Evolutionary conservation across 306 rosid species (phyloP).

Genomic region (Corylus avellana): DNA sequence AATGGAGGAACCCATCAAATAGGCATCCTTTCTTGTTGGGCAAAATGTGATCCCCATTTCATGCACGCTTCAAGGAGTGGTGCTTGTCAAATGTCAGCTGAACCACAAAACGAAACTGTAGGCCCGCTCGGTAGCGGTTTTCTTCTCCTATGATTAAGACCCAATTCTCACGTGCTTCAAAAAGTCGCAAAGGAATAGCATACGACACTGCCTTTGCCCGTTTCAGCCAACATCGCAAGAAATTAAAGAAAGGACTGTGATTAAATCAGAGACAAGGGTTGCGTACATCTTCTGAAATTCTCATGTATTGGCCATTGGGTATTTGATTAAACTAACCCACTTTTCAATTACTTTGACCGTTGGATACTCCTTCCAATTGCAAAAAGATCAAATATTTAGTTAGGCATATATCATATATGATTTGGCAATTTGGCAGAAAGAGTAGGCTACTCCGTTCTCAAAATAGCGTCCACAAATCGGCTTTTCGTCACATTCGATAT

Average conservation of each 20-base stretch:
- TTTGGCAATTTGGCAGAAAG: slow-evolving; percentile 30
- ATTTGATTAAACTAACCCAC: not conserved
- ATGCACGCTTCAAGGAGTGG: not conserved
- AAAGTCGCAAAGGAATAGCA: not conserved
- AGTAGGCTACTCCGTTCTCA: slow-evolving; percentile 14
- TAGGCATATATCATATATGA: too few relatives aligned
- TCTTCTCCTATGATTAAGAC: not conserved
- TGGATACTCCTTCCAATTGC: not conserved
- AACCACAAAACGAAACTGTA: not conserved
- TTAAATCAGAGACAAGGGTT: too few relatives aligned
- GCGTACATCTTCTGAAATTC: not conserved
- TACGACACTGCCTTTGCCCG: not conserved
- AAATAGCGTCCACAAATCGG: slow-evolving; percentile 22
- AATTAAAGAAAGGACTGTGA: not conserved
- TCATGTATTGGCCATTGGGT: too few relatives aligned
- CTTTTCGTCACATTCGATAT: slow-evolving; percentile 20
- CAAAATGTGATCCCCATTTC: slow-evolving; percentile 18
- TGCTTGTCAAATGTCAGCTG: not conserved
- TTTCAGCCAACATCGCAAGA: not conserved
- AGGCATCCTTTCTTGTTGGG: not conserved
- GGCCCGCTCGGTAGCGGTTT: not conserved
- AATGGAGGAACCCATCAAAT: not conserved
- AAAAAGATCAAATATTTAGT: slow-evolving; percentile 14
- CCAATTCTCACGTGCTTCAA: not conserved
- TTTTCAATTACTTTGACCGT: too few relatives aligned